A percentile compares a stretch with the other conserved stretches of the same genome.
Evolutionary conservation across 495 filamentous ascomycete species (phyloP).

Genomic region (Trichoderma erinaceum): DNA sequence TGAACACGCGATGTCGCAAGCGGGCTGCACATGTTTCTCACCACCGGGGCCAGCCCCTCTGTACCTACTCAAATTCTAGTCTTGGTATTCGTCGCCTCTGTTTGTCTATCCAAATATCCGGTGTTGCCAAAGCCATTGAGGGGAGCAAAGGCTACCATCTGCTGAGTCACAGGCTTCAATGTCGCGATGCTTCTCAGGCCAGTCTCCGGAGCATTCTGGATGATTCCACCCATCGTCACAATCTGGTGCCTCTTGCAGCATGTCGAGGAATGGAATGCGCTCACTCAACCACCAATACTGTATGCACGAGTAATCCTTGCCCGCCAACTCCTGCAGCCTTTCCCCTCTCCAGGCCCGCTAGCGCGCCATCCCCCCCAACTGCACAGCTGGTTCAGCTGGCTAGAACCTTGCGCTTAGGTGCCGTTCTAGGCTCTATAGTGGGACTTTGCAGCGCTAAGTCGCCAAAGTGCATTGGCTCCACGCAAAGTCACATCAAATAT

Average conservation of each 20-base stretch:
- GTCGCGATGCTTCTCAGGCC: too few species aligned
- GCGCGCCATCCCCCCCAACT: neutral
- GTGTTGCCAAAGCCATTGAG: neutral
- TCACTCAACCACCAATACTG: too few species aligned
- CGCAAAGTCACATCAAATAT: slow-evolving; percentile 9
- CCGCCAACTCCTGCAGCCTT: neutral
- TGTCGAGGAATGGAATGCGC: too few species aligned
- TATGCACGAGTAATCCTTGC: too few species aligned
- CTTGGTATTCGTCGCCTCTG: neutral
- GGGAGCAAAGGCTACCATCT: neutral
- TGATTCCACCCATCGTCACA: too few species aligned
- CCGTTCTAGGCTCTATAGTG: neutral
- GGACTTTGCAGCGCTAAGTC: neutral
- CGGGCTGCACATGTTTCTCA: slow-evolving; percentile 1
- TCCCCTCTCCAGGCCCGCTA: slow-evolving; percentile 7
- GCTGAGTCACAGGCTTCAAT: too few species aligned
- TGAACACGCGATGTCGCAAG: neutral
- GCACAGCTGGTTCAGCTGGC: neutral
- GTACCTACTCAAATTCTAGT: neutral
- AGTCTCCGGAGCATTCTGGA: too few species aligned
- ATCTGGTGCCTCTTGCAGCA: too few species aligned
- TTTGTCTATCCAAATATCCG: neutral
- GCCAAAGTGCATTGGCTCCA: neutral
- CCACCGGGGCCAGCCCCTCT: neutral
- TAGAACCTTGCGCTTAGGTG: neutral